A percentile compares a stretch with the other conserved stretches of the same genome.
Evolutionary conservation across 768 basidiomycete genomes (phyloP).

Genomic region (Mycena belliarum): DNA sequence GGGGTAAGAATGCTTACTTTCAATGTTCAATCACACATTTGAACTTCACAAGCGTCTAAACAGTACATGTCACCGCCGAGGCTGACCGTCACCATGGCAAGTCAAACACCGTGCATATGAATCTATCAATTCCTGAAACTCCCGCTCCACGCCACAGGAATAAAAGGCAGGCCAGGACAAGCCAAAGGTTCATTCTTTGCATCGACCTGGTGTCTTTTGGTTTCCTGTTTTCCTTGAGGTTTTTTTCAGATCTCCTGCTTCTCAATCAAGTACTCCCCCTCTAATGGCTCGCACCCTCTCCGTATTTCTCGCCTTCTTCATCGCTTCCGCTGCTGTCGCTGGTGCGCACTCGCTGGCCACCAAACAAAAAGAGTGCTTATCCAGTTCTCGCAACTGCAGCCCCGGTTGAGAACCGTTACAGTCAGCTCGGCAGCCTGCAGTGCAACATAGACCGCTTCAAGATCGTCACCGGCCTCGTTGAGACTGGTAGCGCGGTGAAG

Average conservation of each 20-base stretch:
- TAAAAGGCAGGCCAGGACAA: neutral
- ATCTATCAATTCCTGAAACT: no score
- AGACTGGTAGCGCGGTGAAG: slow-evolving; percentile 21
- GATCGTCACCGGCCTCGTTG: slow-evolving; percentile 29
- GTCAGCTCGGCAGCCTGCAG: slow-evolving; percentile 31
- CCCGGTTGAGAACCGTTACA: slow-evolving; percentile 25
- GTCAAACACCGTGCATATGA: no score
- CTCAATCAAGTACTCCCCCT: neutral
- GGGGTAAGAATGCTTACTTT: no score
- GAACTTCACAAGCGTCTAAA: no score
- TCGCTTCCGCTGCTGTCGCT: slow-evolving; percentile 11
- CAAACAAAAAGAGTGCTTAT: neutral
- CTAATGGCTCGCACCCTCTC: slow-evolving; percentile 13
- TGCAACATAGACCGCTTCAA: slow-evolving; percentile 35
- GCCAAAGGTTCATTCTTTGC: neutral
- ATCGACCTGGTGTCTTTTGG: slow-evolving; percentile 23
- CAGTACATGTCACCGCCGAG: no score
- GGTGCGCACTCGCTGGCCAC: neutral
- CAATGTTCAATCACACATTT: no score
- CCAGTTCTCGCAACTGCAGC: neutral
- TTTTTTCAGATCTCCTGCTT: neutral
- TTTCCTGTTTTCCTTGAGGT: neutral
- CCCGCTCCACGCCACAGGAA: no score
- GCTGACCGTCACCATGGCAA: no score
- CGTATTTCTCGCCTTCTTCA: slow-evolving; percentile 8